phyloP scores from a whole-genome alignment of 495 filamentous ascomycete species.

The Ascobolus immersus region DNA sequence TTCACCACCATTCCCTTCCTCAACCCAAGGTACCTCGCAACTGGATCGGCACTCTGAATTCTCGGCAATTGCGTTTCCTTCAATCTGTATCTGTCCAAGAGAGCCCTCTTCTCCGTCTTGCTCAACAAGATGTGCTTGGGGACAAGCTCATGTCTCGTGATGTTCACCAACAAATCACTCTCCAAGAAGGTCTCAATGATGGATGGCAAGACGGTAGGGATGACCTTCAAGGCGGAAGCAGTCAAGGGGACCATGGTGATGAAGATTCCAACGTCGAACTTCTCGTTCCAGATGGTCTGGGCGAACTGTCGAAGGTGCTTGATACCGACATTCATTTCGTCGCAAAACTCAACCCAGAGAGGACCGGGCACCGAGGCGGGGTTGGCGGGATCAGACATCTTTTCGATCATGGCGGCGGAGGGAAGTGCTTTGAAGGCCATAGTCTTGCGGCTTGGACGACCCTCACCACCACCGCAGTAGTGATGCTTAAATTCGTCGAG shows the following conservation, averaged over 20 bases:
- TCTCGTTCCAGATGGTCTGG: constrained; percentile 45
- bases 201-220: constrained; percentile 40
- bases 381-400: constrained; percentile 43
- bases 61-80: constrained; percentile 93
- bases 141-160: constrained; percentile 90
- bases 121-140: constrained; percentile 80
- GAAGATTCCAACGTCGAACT: constrained; percentile 71
- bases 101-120: constrained; percentile 57
- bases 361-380: constrained; percentile 37
- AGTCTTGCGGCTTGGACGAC: constrained; percentile 34
- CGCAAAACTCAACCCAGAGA: constrained; percentile 80
- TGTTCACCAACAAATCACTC: constrained; percentile 87
- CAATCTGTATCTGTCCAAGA: constrained; percentile 70
- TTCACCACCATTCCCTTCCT: constrained; percentile 91
- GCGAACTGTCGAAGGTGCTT: constrained; percentile 77
- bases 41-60: constrained; percentile 73
- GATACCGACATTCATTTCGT: constrained; percentile 53
- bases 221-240: constrained; percentile 56
- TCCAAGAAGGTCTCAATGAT: constrained; percentile 87
- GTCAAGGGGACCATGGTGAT: constrained; percentile 62
- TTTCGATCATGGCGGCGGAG: constrained; percentile 52
- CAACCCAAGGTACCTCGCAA: constrained; percentile 75
- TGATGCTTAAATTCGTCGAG: constrained; percentile 45
- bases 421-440: constrained; percentile 75
- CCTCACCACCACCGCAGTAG: constrained; percentile 41